A percentile compares a stretch with the other conserved stretches of the same genome.
Conservation (phyloP, 768 basidiomycete species). For the Panellus pusillus region DNA sequence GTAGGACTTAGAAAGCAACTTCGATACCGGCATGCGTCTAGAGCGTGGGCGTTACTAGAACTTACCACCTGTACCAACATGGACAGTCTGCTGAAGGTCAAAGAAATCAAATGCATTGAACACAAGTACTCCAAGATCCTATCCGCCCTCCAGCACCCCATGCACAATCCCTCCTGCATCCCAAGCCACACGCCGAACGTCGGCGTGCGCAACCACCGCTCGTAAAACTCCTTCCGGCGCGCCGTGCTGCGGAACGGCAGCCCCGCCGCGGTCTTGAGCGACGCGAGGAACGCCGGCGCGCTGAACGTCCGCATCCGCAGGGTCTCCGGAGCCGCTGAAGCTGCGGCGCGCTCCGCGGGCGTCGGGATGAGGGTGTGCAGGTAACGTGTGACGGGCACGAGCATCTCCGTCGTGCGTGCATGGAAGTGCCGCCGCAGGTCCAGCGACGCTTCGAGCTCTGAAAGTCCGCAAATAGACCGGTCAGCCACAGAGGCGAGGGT, state of each 20-base stretch:
- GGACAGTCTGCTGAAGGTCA: no score
- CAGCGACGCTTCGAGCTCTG: slow-evolving; percentile 64
- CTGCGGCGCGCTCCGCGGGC: slow-evolving; percentile 48
- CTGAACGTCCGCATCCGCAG: slow-evolving; percentile 72
- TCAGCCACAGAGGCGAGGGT: not conserved
- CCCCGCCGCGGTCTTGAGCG: slow-evolving; percentile 63
- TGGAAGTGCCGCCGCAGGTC: slow-evolving; percentile 80
- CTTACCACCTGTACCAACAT: no score
- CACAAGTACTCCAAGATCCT: not conserved
- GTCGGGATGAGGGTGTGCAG: slow-evolving; percentile 84
- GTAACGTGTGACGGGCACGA: slow-evolving; percentile 90
- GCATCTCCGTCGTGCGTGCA: slow-evolving; percentile 79
- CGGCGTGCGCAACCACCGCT: slow-evolving; percentile 72
- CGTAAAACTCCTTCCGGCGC: slow-evolving; percentile 73
- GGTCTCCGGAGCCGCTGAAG: slow-evolving; percentile 30
- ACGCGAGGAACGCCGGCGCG: slow-evolving; percentile 65
- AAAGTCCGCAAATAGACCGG: not conserved
- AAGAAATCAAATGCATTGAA: no score
- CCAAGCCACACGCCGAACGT: slow-evolving; percentile 82
- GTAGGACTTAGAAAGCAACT: no score
- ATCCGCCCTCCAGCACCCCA: slow-evolving; percentile 42
- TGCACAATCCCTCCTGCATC: slow-evolving; percentile 71
- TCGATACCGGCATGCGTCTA: no score
- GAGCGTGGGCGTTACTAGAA: no score
- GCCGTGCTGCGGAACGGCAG: slow-evolving; percentile 72